Evolutionary conservation across 2,329 filamentous ascomycete species (phyloP), one percentile per base, ranked within the genome.

Genomic region (Colletotrichum gloeosporioides): DNA sequence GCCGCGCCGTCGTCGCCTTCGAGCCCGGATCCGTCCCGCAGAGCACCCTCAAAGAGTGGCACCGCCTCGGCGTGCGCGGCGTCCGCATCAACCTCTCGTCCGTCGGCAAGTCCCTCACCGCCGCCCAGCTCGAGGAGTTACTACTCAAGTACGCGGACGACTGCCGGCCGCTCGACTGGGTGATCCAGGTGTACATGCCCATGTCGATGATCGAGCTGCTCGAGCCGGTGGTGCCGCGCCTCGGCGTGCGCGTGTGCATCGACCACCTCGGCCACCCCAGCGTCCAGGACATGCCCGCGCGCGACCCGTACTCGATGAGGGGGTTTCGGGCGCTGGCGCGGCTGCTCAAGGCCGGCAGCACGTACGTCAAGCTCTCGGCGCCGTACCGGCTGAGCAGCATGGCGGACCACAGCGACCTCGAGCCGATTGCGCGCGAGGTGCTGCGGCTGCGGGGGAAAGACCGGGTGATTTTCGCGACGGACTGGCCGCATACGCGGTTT

Each of bases 401-500:
- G 68, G 81, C 83, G 8, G 79, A 86, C 27, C 84, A 88, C 75
- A 83, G 82, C 32, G 85, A 89, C 62, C 78, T 91, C 5, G 86
- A 89, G 69, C 85, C 85, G 3, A 82, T 93, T 53, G 87, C 86
- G 10, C 83, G 81, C 16, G 88, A 92, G 78, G 82, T 92, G 9
- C 78, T 92, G 39, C 81, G 81, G 5, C 81, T 86, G 6, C 88
- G 86, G 13, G 85, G 85, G 3, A 82, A 86, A 22, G 80, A 75
- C 27, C 84, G 87, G 18, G 84, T 91, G 12, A 87, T 93, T 0
- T 93, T 91, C 81, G 91, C 90, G 2, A 91, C 90, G 0, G 91
- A 93, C 79, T 93, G 91, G 92, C 92, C 92, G 25, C 91, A 93
- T 81, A 93, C 92, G 4, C 85, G 91, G 15, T 93, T 90, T 75